Evolutionary conservation across 495 filamentous ascomycete genomes (phyloP).

Genomic region (Saxispiralis lemnorum): DNA sequence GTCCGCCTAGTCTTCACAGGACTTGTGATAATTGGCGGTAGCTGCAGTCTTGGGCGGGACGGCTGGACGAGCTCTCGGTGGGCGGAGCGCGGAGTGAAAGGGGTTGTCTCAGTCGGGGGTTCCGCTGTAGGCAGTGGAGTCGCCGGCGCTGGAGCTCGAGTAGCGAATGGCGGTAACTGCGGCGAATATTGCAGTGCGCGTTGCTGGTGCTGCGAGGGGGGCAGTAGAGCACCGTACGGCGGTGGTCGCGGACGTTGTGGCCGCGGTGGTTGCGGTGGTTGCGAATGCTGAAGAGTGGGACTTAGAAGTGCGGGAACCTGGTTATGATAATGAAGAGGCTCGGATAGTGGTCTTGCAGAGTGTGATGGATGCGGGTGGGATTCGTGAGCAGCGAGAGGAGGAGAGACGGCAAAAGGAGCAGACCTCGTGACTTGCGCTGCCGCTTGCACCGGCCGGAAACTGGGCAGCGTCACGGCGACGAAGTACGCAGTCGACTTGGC

Average conservation of each 20-base stretch:
- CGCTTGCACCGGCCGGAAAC: conserved; percentile 4
- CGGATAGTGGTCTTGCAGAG: no score
- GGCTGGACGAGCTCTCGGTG: background rate
- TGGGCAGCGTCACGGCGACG: conserved; percentile 12
- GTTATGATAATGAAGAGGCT: no score
- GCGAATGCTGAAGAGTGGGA: background rate
- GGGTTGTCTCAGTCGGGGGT: conserved; percentile 3
- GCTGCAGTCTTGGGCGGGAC: background rate
- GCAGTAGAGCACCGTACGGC: background rate
- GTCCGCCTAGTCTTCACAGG: background rate
- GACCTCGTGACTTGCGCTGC: background rate
- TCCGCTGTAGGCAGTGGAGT: background rate
- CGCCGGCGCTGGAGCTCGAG: background rate
- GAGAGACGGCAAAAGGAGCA: background rate
- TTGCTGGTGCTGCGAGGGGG: background rate
- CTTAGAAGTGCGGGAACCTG: no score
- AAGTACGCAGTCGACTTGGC: conserved; percentile 13
- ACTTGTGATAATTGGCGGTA: conserved; percentile 5
- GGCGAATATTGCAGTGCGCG: no score
- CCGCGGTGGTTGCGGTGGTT: background rate
- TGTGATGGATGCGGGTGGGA: no score
- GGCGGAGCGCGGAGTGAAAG: conserved; percentile 5
- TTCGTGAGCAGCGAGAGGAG: background rate
- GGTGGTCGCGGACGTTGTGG: conserved; percentile 1
- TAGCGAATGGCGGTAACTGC: background rate